These are phyloP conservation scores for Dentipellis sp. DNA, from an alignment of 768 basidiomycete genomes.

Conservation along the genomic window DNA sequence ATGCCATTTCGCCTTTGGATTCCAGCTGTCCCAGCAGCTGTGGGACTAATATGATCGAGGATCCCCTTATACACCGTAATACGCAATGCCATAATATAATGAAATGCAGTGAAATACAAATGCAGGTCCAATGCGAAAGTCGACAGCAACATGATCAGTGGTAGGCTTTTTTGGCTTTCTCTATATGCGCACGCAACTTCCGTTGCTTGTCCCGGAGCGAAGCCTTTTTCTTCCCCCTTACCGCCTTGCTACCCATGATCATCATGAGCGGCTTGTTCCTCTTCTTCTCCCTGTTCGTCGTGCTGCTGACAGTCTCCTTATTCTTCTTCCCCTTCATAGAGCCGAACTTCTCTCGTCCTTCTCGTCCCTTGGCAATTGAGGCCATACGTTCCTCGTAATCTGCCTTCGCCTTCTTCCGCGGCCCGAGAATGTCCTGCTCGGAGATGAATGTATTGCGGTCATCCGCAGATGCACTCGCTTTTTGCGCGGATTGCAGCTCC, in stretches of 20 bases:
- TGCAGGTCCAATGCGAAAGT: too few relatives aligned
- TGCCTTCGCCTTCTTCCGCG: constrained; percentile 86
- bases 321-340: constrained; percentile 88
- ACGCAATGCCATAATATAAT: too few relatives aligned
- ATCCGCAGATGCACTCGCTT: constrained; percentile 35
- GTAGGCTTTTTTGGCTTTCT: constrained; percentile 47
- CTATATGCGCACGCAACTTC: constrained; percentile 67
- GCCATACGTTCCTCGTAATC: constrained; percentile 93
- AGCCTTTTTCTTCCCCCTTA: constrained; percentile 78
- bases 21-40: constrained; percentile 28
- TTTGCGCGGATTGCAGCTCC: constrained; percentile 64
- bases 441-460: constrained; percentile 61
- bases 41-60: too few relatives aligned
- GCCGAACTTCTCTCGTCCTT: constrained; percentile 91
- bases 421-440: constrained; percentile 88
- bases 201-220: constrained; percentile 76
- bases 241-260: constrained; percentile 69
- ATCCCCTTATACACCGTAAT: too few relatives aligned
- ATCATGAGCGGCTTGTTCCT: constrained; percentile 96
- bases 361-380: constrained; percentile 84
- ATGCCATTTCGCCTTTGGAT: constrained; percentile 67
- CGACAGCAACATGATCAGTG: not conserved
- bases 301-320: constrained; percentile 72
- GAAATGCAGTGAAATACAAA: too few relatives aligned
- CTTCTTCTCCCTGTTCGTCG: constrained; percentile 88